phyloP scores from a whole-genome alignment of 768 basidiomycete species.

The Crassisporium funariophilum region DNA sequence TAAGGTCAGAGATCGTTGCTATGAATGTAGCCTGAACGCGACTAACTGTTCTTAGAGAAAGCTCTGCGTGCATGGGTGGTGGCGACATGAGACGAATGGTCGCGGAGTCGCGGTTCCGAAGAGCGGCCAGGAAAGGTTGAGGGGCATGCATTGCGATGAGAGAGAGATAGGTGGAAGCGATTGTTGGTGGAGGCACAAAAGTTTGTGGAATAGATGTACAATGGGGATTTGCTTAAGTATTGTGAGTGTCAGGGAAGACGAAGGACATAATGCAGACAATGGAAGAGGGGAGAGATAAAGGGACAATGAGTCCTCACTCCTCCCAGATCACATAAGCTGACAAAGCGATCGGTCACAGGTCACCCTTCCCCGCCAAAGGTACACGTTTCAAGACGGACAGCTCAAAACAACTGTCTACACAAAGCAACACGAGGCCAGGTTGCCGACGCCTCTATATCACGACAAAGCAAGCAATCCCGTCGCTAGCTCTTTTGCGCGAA shows the following conservation, averaged over 20 bases:
- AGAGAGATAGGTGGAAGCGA: constrained; percentile 21
- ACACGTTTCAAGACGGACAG: constrained; percentile 5
- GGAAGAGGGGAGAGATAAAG: constrained; percentile 36
- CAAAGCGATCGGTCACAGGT: constrained; percentile 3
- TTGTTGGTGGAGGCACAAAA: constrained; percentile 21
- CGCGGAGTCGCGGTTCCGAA: background rate
- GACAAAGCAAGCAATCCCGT: too few species aligned
- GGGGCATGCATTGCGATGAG: constrained; percentile 19
- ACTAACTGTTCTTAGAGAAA: too few species aligned
- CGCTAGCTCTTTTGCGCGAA: too few species aligned
- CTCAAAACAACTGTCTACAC: background rate
- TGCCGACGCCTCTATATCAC: too few species aligned
- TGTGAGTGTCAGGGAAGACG: constrained; percentile 9
- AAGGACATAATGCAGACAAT: constrained; percentile 41
- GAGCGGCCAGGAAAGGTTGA: constrained; percentile 17
- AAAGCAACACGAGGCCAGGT: constrained; percentile 4
- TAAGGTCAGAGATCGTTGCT: constrained; percentile 4
- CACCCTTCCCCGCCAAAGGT: constrained; percentile 5
- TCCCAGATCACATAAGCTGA: background rate
- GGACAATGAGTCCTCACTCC: constrained; percentile 7
- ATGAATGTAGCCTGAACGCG: too few species aligned
- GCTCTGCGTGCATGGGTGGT: too few species aligned
- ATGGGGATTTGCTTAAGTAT: constrained; percentile 16
- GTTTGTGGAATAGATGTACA: constrained; percentile 6
- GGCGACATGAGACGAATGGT: background rate